Percentiles rank a stretch among this genome's conserved stretches.
Evolutionary conservation across 2,329 filamentous ascomycete genomes (phyloP).

Genomic region (Beauveria sp.): DNA sequence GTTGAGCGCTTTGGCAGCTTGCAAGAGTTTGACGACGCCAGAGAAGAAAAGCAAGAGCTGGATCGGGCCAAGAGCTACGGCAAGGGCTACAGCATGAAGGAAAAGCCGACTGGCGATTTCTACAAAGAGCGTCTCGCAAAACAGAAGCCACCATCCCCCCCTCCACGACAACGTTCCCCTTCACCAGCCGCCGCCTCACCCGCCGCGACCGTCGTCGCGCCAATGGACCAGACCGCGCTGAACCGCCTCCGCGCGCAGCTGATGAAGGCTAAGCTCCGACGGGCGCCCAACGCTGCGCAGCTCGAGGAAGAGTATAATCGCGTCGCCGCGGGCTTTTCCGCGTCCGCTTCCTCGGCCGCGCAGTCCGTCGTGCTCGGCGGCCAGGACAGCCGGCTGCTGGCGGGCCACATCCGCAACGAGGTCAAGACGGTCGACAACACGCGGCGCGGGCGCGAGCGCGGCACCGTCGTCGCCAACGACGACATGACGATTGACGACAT

Average conservation of each 20-base stretch:
- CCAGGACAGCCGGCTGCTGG: constrained; percentile 85
- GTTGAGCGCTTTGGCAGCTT: constrained; percentile 74
- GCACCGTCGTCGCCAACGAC: constrained; percentile 80
- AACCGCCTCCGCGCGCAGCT: constrained; percentile 89
- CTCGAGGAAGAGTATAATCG: constrained; percentile 80
- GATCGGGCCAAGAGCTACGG: constrained; percentile 80
- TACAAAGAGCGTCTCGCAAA: constrained; percentile 67
- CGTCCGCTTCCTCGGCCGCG: constrained; percentile 53
- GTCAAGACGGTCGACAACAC: constrained; percentile 72
- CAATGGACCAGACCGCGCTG: constrained; percentile 67
- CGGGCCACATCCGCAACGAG: constrained; percentile 59
- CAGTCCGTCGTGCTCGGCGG: constrained; percentile 65
- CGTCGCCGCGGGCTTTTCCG: constrained; percentile 54
- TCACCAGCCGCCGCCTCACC: constrained; percentile 14
- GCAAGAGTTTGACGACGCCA: constrained; percentile 80
- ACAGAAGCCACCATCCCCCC: constrained; percentile 23
- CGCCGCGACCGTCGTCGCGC: constrained; percentile 14
- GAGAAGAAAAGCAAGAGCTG: constrained; percentile 87
- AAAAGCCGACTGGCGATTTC: constrained; percentile 81
- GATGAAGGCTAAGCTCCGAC: constrained; percentile 88
- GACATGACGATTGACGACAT: constrained; percentile 97
- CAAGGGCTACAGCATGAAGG: constrained; percentile 72
- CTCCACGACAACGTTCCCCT: constrained; percentile 30
- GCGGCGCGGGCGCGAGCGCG: constrained; percentile 76
- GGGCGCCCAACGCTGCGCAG: constrained; percentile 63